phyloP scores from a whole-genome alignment of 345 rosid genomes.

The rapeseed (Brassica napus) region DNA sequence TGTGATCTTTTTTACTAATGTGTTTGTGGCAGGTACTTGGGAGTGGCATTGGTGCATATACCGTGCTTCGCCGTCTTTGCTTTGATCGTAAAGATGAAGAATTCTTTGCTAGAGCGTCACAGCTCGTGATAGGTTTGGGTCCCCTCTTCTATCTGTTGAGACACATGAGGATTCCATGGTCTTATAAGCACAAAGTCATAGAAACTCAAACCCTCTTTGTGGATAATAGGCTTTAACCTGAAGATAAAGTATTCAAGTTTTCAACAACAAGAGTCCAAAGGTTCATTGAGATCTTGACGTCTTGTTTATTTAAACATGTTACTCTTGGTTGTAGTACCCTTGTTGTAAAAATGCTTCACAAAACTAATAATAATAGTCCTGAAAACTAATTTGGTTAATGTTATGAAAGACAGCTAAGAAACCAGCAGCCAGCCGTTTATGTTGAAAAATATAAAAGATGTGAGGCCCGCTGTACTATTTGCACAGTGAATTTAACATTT shows the following conservation, averaged over 20 bases:
- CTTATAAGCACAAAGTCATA: background rate
- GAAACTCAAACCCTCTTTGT: slow-evolving; percentile 12
- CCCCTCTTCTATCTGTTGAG: background rate
- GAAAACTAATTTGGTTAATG: background rate
- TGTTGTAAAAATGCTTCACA: background rate
- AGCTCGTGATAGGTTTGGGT: slow-evolving; percentile 9
- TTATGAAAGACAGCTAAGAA: too few species aligned
- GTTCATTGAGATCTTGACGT: background rate
- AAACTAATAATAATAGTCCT: background rate
- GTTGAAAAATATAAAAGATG: too few species aligned
- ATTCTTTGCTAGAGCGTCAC: slow-evolving; percentile 44
- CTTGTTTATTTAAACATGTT: background rate
- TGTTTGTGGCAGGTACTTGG: slow-evolving; percentile 39
- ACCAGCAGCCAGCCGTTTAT: too few species aligned
- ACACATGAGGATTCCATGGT: background rate
- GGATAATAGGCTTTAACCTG: background rate
- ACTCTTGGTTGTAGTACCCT: background rate
- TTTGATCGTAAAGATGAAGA: slow-evolving; percentile 61
- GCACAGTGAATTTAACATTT: too few species aligned
- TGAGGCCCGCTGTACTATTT: too few species aligned
- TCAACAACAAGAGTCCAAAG: background rate
- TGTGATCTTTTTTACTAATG: background rate
- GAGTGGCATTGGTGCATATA: slow-evolving; percentile 65
- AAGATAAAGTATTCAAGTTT: background rate
- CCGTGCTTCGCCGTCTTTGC: slow-evolving; percentile 74